Evolutionary conservation across 2,329 filamentous ascomycete species (phyloP).

Genomic region (Rhinocladiella mackenziei): DNA sequence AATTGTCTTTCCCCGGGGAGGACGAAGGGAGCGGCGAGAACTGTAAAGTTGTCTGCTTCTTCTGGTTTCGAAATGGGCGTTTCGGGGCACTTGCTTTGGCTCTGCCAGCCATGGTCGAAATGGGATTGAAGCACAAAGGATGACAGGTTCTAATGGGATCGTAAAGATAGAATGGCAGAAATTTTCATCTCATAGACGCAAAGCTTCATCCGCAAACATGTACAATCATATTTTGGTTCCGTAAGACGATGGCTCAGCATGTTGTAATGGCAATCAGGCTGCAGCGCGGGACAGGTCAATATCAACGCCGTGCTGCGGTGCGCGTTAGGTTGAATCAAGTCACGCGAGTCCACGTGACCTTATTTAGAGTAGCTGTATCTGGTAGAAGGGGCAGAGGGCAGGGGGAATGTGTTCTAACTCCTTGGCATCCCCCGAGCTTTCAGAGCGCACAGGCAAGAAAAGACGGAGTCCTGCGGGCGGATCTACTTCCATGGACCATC

Average conservation of each 20-base stretch:
- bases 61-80: slow-evolving; percentile 21
- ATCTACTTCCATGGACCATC: too few species aligned
- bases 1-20: slow-evolving; percentile 28
- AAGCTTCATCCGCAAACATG: too few species aligned
- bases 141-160: neutral
- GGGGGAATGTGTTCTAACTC: too few species aligned
- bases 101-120: slow-evolving; percentile 4
- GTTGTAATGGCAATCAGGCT: neutral
- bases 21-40: slow-evolving; percentile 38
- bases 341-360: neutral
- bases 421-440: too few species aligned
- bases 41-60: slow-evolving; percentile 41
- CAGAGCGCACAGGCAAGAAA: too few species aligned
- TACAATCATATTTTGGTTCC: too few species aligned
- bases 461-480: too few species aligned
- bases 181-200: too few species aligned
- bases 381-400: too few species aligned
- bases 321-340: neutral
- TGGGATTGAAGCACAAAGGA: neutral
- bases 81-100: neutral
- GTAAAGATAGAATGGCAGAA: neutral
- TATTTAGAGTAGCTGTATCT: too few species aligned
- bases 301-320: too few species aligned
- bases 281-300: neutral
- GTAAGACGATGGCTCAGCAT: too few species aligned